A percentile compares a stretch with the other conserved stretches of the same genome.
phyloP scores from a whole-genome alignment of 306 rosid species.

The Malus orientalis region DNA sequence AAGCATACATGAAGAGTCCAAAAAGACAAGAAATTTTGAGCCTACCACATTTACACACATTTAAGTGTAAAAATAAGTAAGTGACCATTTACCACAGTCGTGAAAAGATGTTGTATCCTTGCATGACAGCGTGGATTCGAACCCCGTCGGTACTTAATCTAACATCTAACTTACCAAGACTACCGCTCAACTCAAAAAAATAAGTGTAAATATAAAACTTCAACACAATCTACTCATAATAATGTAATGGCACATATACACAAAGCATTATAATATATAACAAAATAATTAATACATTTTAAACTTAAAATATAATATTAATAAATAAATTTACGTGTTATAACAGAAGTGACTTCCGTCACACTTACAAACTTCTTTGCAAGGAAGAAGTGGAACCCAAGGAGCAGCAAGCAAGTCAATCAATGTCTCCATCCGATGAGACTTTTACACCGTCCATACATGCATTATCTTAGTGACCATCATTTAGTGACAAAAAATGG shows the following conservation, averaged over 20 bases:
- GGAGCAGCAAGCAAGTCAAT: not conserved
- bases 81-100: accelerated
- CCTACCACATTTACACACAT: too few species aligned
- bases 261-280: too few species aligned
- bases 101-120: too few species aligned
- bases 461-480: not conserved
- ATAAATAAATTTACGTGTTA: too few species aligned
- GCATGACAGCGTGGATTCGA: accelerated
- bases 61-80: too few species aligned
- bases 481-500: not conserved
- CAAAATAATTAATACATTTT: too few species aligned
- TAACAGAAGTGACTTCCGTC: accelerated
- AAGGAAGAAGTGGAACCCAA: not conserved
- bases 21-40: not conserved
- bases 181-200: too few species aligned
- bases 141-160: accelerated
- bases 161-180: too few species aligned
- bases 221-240: too few species aligned
- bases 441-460: not conserved
- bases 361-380: not conserved
- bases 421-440: not conserved
- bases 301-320: too few species aligned
- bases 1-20: not conserved
- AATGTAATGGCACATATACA: too few species aligned
- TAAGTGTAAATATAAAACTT: too few species aligned